Evolutionary conservation across 495 filamentous ascomycete species (phyloP).

Genomic region (Podospora comata): DNA sequence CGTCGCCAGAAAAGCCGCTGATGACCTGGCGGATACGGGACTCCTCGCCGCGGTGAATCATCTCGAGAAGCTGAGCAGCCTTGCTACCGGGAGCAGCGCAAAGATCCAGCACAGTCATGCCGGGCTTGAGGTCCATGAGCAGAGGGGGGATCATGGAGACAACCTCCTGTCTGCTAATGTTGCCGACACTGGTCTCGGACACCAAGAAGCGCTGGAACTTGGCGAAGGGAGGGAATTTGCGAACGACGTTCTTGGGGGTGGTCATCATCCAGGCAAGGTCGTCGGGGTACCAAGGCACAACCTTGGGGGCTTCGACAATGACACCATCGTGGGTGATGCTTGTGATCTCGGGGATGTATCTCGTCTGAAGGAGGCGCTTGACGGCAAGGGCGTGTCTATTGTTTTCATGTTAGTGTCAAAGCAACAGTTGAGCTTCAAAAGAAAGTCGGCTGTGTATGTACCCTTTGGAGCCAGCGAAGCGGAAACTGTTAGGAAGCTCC

Average conservation of each 20-base stretch:
- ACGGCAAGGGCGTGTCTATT: constrained; percentile 74
- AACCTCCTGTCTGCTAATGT: constrained; percentile 93
- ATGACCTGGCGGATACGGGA: constrained; percentile 63
- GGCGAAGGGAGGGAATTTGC: constrained; percentile 86
- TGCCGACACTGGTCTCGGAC: constrained; percentile 92
- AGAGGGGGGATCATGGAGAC: constrained; percentile 99
- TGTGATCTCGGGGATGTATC: constrained; percentile 84
- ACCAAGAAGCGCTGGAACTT: constrained; percentile 98
- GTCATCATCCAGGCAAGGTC: constrained; percentile 94
- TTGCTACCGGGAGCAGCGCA: constrained; percentile 97
- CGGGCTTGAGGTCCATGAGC: constrained; percentile 82
- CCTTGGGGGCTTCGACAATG: constrained; percentile 71
- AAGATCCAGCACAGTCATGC: constrained; percentile 90
- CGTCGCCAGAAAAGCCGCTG: constrained; percentile 50
- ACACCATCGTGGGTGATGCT: constrained; percentile 76
- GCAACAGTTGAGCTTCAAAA: background rate
- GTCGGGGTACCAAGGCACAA: constrained; percentile 89
- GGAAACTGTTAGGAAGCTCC: constrained; percentile 92
- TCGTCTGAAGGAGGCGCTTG: constrained; percentile 75
- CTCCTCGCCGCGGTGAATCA: constrained; percentile 90
- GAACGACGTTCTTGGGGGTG: constrained; percentile 87
- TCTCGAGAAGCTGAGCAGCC: constrained; percentile 89
- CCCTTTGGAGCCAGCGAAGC: constrained; percentile 89
- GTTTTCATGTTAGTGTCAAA: constrained; percentile 35
- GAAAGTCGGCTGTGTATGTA: background rate